Evolutionary conservation across 305 asterid species (phyloP).

Genomic region (Fraxinus sp.): DNA sequence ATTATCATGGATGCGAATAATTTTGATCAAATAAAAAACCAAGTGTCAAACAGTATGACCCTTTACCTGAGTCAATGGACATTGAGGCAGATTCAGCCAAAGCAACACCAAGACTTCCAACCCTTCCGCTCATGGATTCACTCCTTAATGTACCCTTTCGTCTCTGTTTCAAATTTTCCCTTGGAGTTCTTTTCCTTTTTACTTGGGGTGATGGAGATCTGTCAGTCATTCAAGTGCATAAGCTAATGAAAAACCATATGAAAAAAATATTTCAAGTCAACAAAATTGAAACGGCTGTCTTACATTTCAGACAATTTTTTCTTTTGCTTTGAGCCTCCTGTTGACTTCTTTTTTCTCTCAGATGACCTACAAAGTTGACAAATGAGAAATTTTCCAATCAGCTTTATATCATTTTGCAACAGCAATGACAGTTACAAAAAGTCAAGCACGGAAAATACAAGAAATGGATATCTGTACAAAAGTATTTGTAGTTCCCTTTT

Average conservation of each 20-base stretch:
- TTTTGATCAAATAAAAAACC: neutral
- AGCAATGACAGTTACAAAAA: conserved; percentile 3
- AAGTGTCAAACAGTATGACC: conserved; percentile 1
- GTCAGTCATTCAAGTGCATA: conserved; percentile 35
- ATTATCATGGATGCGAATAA: neutral
- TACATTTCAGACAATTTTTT: conserved; percentile 52
- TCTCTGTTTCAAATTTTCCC: conserved; percentile 53
- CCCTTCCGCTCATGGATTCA: conserved; percentile 43
- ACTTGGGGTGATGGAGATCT: conserved; percentile 69
- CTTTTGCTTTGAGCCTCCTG: conserved; percentile 47
- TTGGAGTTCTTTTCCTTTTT: conserved; percentile 81
- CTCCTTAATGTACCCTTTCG: conserved; percentile 41
- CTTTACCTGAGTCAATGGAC: conserved; percentile 55
- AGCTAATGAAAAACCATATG: conserved; percentile 24
- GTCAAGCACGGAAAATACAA: conserved; percentile 8
- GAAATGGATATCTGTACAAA: conserved; percentile 2
- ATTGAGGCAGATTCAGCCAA: conserved; percentile 35
- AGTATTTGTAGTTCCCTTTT: conserved; percentile 16
- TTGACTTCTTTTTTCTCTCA: conserved; percentile 47
- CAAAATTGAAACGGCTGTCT: conserved; percentile 33
- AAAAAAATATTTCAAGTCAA: conserved; percentile 16
- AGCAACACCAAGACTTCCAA: conserved; percentile 39
- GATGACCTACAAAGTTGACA: conserved; percentile 56
- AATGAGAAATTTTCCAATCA: conserved; percentile 26
- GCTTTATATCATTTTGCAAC: neutral